A percentile compares a stretch with the other conserved stretches of the same genome.
Evolutionary conservation across 148 eudicot species (phyloP).

Genomic region (Fagopyrum homotropicum): DNA sequence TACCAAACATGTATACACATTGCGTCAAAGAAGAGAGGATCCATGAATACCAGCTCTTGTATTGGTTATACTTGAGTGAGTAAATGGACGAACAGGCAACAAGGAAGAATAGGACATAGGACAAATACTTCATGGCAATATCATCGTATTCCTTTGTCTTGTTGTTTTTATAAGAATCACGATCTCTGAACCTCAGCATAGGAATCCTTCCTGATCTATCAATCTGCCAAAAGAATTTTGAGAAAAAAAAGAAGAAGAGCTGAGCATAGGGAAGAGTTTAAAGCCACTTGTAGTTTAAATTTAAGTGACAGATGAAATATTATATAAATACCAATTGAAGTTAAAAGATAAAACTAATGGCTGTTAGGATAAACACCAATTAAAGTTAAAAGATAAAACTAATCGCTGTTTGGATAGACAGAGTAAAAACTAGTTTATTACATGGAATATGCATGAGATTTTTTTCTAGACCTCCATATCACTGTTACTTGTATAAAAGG

Average conservation of each 20-base stretch:
- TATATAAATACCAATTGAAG: too few species aligned
- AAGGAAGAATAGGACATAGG: slow-evolving; percentile 75
- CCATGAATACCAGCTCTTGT: slow-evolving; percentile 99
- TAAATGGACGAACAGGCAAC: slow-evolving; percentile 76
- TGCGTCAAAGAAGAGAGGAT: slow-evolving; percentile 92
- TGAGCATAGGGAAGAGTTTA: neutral
- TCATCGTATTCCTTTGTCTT: slow-evolving; percentile 99
- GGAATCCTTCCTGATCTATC: slow-evolving; percentile 89
- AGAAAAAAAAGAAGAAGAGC: neutral
- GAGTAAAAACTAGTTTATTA: too few species aligned
- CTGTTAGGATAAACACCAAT: too few species aligned
- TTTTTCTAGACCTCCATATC: too few species aligned
- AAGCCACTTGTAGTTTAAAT: too few species aligned
- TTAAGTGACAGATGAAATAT: too few species aligned
- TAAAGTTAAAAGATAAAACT: too few species aligned
- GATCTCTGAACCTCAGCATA: slow-evolving; percentile 75
- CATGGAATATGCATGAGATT: too few species aligned
- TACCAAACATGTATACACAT: slow-evolving; percentile 99
- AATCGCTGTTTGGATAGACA: too few species aligned
- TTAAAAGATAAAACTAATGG: too few species aligned
- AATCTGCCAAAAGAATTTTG: slow-evolving; percentile 33
- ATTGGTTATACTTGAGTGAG: slow-evolving; percentile 88
- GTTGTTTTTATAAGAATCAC: slow-evolving; percentile 85
- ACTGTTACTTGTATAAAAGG: too few species aligned
- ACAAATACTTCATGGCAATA: slow-evolving; percentile 93